Evolutionary conservation across 495 filamentous ascomycete genomes (phyloP), one percentile per base, ranked within the genome.

Genomic region (Haplographium delicatum): DNA sequence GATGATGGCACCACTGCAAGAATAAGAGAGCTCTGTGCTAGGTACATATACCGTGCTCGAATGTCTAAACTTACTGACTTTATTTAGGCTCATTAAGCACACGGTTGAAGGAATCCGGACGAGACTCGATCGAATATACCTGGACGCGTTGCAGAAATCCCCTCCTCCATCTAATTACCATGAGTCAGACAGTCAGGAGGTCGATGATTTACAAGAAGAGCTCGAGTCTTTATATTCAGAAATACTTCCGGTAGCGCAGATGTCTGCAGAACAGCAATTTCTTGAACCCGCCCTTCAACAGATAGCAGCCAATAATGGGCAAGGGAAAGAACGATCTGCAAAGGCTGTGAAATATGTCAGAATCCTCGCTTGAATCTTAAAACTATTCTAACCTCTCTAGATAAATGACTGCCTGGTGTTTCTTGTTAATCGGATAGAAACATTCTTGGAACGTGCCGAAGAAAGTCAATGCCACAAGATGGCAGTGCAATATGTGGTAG

Each of bases 151-250:
- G 10, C 30, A 43, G 19, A 48, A 64, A 37, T 27, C 35, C 3
- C 16, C 6, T 10, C 8, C n/a, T 37, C 4, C 15, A 16, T 8
- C 5, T 9, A 43, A 56, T 13, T 44, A 22, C 15, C 30, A 50
- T 18, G 44, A 56, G 19, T 25, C 13, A 18, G 50, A 57, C 15
- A 30, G 23, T 20, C 45, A 55, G 31, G 54, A 51, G 41, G 51
- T 28, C 51, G 55, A 33, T 47, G 64, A 50, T 51, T 48, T 83
- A 19, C 71, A 81, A 57, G 72, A 76, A 33, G 81, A 85, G 47
- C 59, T 84, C 4, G 80, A 81, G 28, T 79, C 81, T 11, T 61
- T 85, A 3, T 82, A 81, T 50, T 72, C 78, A 0, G 81, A 85
- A 51, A 79, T 85, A 52, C 70, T 79, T 10, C 72, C 80, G 2